A percentile compares a stretch with the other conserved stretches of the same genome.
These are phyloP conservation scores for Macrophomina pseudophaseolina DNA, from an alignment of 2,329 filamentous ascomycete species.

Conservation along the genomic window DNA sequence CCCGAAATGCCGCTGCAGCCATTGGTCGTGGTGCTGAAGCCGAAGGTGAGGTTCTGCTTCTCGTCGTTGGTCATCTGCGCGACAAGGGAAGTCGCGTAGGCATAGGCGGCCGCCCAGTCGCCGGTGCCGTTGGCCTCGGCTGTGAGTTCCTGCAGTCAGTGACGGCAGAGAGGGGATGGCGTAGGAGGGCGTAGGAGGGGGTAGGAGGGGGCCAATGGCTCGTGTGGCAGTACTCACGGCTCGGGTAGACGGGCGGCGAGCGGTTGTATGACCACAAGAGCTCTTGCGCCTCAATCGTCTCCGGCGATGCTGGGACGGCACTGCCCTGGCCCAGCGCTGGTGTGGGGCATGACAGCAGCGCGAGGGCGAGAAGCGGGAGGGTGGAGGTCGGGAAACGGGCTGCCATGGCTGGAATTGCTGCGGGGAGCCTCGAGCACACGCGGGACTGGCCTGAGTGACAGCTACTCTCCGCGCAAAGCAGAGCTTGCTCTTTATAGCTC, in stretches of 20 bases:
- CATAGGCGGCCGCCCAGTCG: constrained; percentile 47
- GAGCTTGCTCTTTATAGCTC: background rate
- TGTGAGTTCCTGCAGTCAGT: background rate
- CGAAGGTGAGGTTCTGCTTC: constrained; percentile 45
- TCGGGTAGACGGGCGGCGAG: constrained; percentile 10
- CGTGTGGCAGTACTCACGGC: background rate
- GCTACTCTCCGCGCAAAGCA: background rate
- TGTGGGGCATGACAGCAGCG: background rate
- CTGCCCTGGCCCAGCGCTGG: background rate
- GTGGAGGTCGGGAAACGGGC: background rate
- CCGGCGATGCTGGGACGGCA: background rate
- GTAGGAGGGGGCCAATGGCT: background rate
- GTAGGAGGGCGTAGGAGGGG: background rate
- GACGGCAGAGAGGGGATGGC: background rate
- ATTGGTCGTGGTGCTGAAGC: constrained; percentile 39
- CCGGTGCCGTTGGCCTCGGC: constrained; percentile 4
- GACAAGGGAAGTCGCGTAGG: constrained; percentile 47
- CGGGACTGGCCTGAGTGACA: background rate
- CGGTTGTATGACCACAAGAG: constrained; percentile 9
- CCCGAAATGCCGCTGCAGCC: constrained; percentile 14
- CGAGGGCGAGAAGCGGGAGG: background rate
- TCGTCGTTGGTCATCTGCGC: constrained; percentile 46
- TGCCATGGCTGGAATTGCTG: background rate
- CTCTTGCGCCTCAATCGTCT: background rate
- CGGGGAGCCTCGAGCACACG: background rate